Evolutionary conservation across 1,284 basidiomycete species (phyloP).

Genomic region (Trichosporon sp.): DNA sequence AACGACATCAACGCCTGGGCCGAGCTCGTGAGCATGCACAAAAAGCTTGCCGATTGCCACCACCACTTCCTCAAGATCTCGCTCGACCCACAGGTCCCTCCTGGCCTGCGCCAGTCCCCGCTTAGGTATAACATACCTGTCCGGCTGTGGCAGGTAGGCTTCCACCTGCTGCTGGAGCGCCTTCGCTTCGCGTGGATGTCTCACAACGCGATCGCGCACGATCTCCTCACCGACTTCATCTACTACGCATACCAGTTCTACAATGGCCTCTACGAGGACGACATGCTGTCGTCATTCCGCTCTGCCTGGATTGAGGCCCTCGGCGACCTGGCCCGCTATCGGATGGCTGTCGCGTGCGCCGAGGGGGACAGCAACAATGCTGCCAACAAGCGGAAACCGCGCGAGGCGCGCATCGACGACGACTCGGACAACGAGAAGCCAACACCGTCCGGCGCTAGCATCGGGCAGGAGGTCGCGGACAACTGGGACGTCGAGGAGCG

Average conservation of each 20-base stretch:
- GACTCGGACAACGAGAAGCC: conserved; percentile 18
- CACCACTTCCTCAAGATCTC: conserved; percentile 82
- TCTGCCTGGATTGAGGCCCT: conserved; percentile 91
- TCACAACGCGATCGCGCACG: conserved; percentile 49
- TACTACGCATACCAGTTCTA: conserved; percentile 95
- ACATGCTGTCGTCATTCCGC: conserved; percentile 65
- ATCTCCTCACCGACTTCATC: conserved; percentile 83
- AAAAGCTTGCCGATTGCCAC: conserved; percentile 72
- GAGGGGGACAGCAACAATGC: conserved; percentile 18
- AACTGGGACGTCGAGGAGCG: conserved; percentile 85
- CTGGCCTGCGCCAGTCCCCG: conserved; percentile 80
- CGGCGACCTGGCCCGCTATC: conserved; percentile 89
- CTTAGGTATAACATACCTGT: conserved; percentile 92
- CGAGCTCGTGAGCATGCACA: conserved; percentile 47
- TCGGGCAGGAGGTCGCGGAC: conserved; percentile 80
- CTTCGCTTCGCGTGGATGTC: conserved; percentile 69
- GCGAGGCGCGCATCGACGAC: conserved; percentile 23
- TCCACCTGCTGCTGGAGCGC: conserved; percentile 83
- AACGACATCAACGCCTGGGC: conserved; percentile 44
- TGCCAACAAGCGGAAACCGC: conserved; percentile 25
- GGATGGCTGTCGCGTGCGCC: conserved; percentile 72
- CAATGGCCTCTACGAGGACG: conserved; percentile 80
- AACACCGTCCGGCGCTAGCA: conserved; percentile 58
- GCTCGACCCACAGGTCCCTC: conserved; percentile 77
- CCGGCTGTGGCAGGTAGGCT: conserved; percentile 85